Percentiles rank a stretch among this genome's conserved stretches.
Evolutionary conservation across 108 stramenopile species (phyloP).

Genomic region (Ochromonas danica): DNA sequence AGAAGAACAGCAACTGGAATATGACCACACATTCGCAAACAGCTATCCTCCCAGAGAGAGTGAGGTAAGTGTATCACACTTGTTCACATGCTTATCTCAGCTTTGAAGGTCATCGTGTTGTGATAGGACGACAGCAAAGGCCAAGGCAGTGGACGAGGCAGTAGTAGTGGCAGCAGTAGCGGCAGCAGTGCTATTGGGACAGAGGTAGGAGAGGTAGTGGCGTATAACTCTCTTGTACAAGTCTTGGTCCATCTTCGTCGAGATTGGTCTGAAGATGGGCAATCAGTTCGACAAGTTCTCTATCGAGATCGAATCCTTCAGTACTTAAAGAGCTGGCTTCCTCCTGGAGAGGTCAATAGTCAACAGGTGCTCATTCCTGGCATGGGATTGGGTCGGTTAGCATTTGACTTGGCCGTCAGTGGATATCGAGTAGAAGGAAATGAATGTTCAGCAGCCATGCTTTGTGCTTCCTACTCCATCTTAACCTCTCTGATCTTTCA

Average conservation of each 20-base stretch:
- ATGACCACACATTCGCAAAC: no score
- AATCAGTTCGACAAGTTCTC: neutral
- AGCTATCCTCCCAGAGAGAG: no score
- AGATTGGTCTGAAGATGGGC: neutral
- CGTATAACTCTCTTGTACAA: neutral
- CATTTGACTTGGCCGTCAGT: slow-evolving; percentile 72
- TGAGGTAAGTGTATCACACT: no score
- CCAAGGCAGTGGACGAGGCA: no score
- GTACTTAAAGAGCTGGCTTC: neutral
- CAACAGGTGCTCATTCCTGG: slow-evolving; percentile 40
- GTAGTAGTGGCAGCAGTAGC: no score
- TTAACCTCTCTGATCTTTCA: neutral
- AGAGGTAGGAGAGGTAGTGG: no score
- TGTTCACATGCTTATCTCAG: no score
- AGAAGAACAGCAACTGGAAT: no score
- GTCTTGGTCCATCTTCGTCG: neutral
- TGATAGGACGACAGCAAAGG: no score
- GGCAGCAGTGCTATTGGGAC: no score
- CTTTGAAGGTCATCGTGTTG: no score
- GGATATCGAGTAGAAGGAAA: slow-evolving; percentile 56
- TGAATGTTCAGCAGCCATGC: neutral
- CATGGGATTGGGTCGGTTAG: slow-evolving; percentile 79
- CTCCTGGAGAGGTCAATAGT: neutral
- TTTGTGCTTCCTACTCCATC: neutral
- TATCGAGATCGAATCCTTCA: neutral